phyloP scores from a whole-genome alignment of 768 basidiomycete species.

The Russula lepida region DNA sequence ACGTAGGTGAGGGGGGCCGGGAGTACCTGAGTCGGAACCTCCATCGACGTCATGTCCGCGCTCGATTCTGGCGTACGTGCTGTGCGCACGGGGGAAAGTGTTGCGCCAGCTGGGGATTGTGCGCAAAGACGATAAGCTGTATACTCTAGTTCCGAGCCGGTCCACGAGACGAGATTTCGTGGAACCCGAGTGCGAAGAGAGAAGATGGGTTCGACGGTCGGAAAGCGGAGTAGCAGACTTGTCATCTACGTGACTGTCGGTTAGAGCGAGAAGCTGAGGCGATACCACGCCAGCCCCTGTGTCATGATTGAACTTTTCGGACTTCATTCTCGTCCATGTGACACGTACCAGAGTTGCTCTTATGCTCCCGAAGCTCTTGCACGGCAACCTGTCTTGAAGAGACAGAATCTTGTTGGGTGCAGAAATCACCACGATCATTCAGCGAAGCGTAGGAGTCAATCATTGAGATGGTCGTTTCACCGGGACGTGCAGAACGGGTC shows the following conservation, averaged over 20 bases:
- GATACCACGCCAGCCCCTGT: neutral
- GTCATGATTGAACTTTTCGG: neutral
- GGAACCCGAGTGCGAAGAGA: neutral
- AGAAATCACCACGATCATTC: neutral
- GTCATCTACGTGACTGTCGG: neutral
- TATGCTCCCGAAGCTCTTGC: neutral
- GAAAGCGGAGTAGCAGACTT: neutral
- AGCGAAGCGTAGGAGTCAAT: neutral
- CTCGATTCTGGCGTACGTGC: neutral
- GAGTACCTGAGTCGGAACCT: neutral
- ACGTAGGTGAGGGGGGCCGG: neutral
- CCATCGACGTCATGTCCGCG: neutral
- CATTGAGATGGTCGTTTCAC: slow-evolving; percentile 2
- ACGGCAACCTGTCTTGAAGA: neutral
- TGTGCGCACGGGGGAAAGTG: neutral
- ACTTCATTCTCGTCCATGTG: neutral
- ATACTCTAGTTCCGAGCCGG: neutral
- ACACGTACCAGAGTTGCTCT: neutral
- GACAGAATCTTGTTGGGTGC: neutral
- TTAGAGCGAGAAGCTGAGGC: neutral
- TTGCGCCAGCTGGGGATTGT: slow-evolving; percentile 7
- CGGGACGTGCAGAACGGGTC: neutral
- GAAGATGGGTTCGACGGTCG: neutral
- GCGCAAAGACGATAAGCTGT: neutral
- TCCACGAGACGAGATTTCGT: neutral